A percentile compares a stretch with the other conserved stretches of the same genome.
Evolutionary conservation across 179 eudicot species (phyloP).

Genomic region (Vitellaria paradoxa): DNA sequence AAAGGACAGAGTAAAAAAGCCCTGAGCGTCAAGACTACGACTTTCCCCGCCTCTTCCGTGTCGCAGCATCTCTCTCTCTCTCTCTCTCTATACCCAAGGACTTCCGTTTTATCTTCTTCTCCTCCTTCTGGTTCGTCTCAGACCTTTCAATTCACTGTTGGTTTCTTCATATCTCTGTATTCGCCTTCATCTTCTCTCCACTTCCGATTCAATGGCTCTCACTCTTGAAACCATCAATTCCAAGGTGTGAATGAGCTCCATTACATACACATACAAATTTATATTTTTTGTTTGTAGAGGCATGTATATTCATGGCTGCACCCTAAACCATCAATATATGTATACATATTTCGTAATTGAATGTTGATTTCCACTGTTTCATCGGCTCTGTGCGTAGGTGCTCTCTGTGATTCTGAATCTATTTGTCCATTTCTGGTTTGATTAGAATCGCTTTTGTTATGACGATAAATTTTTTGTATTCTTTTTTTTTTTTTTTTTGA

Average conservation of each 20-base stretch:
- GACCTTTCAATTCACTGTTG: neutral
- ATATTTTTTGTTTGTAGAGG: too few relatives aligned
- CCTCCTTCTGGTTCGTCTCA: too few relatives aligned
- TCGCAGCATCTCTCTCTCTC: too few relatives aligned
- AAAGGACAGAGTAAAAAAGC: too few relatives aligned
- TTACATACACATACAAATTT: neutral
- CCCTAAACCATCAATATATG: neutral
- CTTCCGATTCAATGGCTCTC: slow-evolving; percentile 37
- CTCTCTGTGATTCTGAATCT: neutral
- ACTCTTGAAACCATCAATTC: slow-evolving; percentile 58
- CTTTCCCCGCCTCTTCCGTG: too few relatives aligned
- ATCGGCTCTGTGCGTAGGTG: neutral
- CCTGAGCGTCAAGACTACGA: too few relatives aligned
- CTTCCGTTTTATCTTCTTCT: too few relatives aligned
- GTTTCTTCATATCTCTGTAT: slow-evolving; percentile 15
- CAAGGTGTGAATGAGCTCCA: slow-evolving; percentile 38
- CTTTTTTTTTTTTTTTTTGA: too few relatives aligned
- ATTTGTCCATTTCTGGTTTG: neutral
- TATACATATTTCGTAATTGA: neutral
- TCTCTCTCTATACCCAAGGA: too few relatives aligned
- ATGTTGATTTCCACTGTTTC: neutral
- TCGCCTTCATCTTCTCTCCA: slow-evolving; percentile 22
- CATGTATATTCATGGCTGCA: too few relatives aligned
- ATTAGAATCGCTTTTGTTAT: too few relatives aligned
- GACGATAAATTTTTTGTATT: too few relatives aligned